phyloP scores from a whole-genome alignment of 257 asterid genomes.

The Lithospermum erythrorhizon region DNA sequence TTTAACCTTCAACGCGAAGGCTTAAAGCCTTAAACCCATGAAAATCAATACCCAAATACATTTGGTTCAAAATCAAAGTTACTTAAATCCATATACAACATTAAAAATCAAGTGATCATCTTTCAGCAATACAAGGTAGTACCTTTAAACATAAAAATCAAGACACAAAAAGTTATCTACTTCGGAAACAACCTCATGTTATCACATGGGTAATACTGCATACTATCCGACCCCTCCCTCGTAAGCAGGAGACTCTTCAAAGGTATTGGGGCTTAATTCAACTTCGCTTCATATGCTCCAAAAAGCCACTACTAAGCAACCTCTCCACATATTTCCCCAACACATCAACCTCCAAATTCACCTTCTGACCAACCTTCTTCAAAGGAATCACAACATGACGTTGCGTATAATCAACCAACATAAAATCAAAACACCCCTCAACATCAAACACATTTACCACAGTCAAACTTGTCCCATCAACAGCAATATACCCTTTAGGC shows the following conservation, averaged over 20 bases:
- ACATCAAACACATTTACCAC: conserved; percentile 78
- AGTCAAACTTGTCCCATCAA: conserved; percentile 86
- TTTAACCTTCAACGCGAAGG: background rate
- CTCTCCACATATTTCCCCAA: conserved; percentile 87
- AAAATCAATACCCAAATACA: too few relatives aligned
- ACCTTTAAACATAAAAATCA: conserved; percentile 12
- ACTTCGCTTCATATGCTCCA: conserved; percentile 20
- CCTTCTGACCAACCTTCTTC: conserved; percentile 76
- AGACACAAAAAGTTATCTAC: background rate
- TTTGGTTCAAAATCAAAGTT: background rate
- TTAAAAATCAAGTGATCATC: background rate
- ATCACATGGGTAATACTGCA: too few relatives aligned
- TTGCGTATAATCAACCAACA: conserved; percentile 77
- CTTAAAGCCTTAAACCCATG: background rate
- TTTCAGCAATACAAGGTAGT: background rate
- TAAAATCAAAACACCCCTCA: conserved; percentile 53
- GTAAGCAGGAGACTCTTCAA: too few relatives aligned
- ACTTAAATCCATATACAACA: background rate
- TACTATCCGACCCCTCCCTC: too few relatives aligned
- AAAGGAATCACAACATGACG: conserved; percentile 58
- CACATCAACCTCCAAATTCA: conserved; percentile 85
- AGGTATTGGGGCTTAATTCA: too few relatives aligned
- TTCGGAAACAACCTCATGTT: too few relatives aligned
- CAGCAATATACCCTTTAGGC: conserved; percentile 73
- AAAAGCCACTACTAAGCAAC: conserved; percentile 53